These are phyloP conservation scores for Fusarium sp. DNA, from an alignment of 2,329 filamentous ascomycete genomes.

Conservation along the genomic window DNA sequence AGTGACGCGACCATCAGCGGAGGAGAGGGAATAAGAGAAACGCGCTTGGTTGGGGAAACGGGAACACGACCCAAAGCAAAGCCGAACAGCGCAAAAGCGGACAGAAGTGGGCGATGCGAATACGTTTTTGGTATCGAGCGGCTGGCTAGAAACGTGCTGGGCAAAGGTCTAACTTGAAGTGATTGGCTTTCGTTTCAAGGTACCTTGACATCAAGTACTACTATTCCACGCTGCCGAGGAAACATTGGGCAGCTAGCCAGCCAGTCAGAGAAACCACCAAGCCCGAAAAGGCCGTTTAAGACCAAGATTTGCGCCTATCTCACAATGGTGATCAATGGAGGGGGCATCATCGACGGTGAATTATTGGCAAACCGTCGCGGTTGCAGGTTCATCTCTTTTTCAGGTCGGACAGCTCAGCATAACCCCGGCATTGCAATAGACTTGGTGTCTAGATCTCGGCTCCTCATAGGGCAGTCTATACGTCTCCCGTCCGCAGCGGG, in stretches of 20 bases:
- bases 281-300: slow-evolving; percentile 7
- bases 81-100: slow-evolving; percentile 40
- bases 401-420: slow-evolving; percentile 9
- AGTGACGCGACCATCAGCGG: slow-evolving; percentile 24
- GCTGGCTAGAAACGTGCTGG: slow-evolving; percentile 40
- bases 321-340: slow-evolving; percentile 26
- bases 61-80: slow-evolving; percentile 36
- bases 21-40: slow-evolving; percentile 32
- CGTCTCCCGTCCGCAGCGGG: slow-evolving; percentile 3
- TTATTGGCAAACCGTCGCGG: slow-evolving; percentile 16
- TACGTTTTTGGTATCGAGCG: slow-evolving; percentile 45
- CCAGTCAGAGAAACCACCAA: slow-evolving; percentile 9
- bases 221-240: slow-evolving; percentile 14
- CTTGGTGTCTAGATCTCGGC: slow-evolving; percentile 6
- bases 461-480: slow-evolving; percentile 13
- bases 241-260: slow-evolving; percentile 29
- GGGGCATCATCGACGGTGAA: slow-evolving; percentile 20
- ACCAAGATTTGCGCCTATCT: slow-evolving; percentile 21
- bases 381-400: slow-evolving; percentile 4
- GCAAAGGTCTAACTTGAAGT: slow-evolving; percentile 36
- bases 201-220: slow-evolving; percentile 34
- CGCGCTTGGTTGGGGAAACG: slow-evolving; percentile 39
- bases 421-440: slow-evolving; percentile 2
- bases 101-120: slow-evolving; percentile 42
- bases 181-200: slow-evolving; percentile 38